Evolutionary conservation across 2,329 filamentous ascomycete genomes (phyloP), one percentile per base, ranked within the genome.

Genomic region (Immersiporthe knoxdaviesiana): DNA sequence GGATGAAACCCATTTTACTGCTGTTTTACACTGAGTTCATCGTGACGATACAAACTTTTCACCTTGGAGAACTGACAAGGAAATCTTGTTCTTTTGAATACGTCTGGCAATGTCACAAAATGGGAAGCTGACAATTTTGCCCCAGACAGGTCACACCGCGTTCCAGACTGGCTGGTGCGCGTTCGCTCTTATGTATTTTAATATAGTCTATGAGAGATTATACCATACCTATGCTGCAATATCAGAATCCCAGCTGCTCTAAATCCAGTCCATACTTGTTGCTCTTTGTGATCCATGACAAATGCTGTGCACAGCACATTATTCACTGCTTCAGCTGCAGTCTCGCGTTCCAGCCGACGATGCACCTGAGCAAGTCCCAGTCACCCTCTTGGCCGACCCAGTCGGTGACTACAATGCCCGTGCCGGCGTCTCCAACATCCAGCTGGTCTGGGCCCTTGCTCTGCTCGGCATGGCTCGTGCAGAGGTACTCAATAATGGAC

Each of bases 381-480:
- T 98, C 92, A 0, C 91, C 94, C 72, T 90, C 85, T 71, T 90
- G 84, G 2, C 96, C 96, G 64, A 97, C 94, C 92, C 92, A 97
- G 79, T 99, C 96, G 71, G 92, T 96, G 35, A 98, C 91, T 59
- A 98, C 90, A 70, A 98, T 89, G 4, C 96, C 96, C 1, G 94
- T 97, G 7, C 89, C 87, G 37, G 91, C 94, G 75, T 93, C 90
- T 1, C 91, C 90, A 44, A 90, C 82, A 60, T 83, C 81, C 64
- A 87, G 78, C 71, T 83, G 79, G 16, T 79, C 79, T 7, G 84
- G 82, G 0, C 86, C 86, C 72, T 84, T 84, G 63, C 82, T 84
- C 8, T 80, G 76, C 71, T 84, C 82, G 60, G 84, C 86, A 76
- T 91, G 89, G 16, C 80, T 80, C 72, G 83, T 80, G 76, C 88